Conservation (phyloP, 257 asterid species). For the Cruciata laevipes region DNA sequence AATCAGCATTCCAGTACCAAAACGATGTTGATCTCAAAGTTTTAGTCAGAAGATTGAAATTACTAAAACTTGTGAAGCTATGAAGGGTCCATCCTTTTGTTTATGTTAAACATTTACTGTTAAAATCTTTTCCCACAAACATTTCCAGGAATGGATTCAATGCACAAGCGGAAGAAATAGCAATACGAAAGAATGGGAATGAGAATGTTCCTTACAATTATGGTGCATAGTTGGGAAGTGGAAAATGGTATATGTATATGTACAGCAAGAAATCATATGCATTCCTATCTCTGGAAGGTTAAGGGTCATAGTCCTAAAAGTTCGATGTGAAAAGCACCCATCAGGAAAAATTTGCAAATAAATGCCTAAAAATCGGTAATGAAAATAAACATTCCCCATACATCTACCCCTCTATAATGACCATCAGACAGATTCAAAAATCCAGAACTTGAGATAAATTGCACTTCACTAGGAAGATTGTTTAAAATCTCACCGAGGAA, state of each 20-base stretch:
- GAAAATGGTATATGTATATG: not conserved
- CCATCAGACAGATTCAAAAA: not conserved
- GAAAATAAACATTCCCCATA: too few species aligned
- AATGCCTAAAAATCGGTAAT: too few species aligned
- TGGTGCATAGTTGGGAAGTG: not conserved
- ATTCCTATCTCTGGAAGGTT: not conserved
- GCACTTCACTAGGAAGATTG: not conserved
- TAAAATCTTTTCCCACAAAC: not conserved
- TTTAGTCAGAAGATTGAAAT: not conserved
- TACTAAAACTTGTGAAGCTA: not conserved
- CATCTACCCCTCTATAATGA: too few species aligned
- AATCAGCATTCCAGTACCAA: not conserved
- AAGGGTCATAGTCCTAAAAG: too few species aligned
- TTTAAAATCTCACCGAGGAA: slow-evolving; percentile 51
- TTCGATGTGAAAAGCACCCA: not conserved
- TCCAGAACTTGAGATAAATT: not conserved
- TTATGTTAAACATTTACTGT: not conserved
- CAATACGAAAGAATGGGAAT: not conserved
- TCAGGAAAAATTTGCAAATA: not conserved
- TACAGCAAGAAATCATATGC: not conserved
- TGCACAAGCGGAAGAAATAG: not conserved
- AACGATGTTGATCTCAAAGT: not conserved
- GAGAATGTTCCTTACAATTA: not conserved
- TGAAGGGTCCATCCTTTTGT: not conserved
- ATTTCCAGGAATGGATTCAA: not conserved